Base-by-base conservation (phyloP, 768 basidiomycete genomes). In the Pilatotrama ljubarskyi region DNA sequence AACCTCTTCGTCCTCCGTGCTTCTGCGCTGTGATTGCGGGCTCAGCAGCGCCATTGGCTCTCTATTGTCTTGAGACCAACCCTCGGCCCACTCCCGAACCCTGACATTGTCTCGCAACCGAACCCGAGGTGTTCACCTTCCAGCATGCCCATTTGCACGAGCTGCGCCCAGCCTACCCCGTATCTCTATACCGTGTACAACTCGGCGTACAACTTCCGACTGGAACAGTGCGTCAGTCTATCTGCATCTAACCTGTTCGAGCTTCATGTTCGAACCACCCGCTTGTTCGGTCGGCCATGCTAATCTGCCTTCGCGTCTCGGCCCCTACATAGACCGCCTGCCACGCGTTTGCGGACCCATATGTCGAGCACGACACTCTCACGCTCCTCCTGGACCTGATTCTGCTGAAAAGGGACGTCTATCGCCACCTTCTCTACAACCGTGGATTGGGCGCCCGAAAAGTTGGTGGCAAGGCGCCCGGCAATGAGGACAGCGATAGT, bases 121-220 rank as follows among this genome's bases (percentile, higher is more conserved):
- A 6, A n/a, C 38, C 38, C 40, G 29, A 29, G 24, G 22, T 13
- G 38, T 13, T 11, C n/a, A 20, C 48, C 24, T 22, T 14, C 24
- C 47, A 42, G 17, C 47, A 92, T 93, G 91, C 87, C 91, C 17
- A 84, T 94, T 63, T 95, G 92, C 75, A 91, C 85, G 25, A 84
- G 77, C 44, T 95, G 93, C 69, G 85, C 90, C 0, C 75, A 74
- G 17, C 78, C 82, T n/a, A 77, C 83, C 14, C 77, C 82, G 0
- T 84, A 84, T 67, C 81, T 94, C 17, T 94, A 93, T 73, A 93
- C 91, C 0, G 81, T 91, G 57, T 94, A 95, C 71, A 80, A 89
- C 65, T 87, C 90, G 5, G 83, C 82, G 8, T 78, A 89, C 68
- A 93, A 93, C 69, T 78, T 93, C 35, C 79, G 92, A 49, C 80